Percentiles rank a stretch among this genome's conserved stretches.
Evolutionary conservation across 2,329 filamentous ascomycete genomes (phyloP).

Genomic region (Talaromyces albobiverticillius): DNA sequence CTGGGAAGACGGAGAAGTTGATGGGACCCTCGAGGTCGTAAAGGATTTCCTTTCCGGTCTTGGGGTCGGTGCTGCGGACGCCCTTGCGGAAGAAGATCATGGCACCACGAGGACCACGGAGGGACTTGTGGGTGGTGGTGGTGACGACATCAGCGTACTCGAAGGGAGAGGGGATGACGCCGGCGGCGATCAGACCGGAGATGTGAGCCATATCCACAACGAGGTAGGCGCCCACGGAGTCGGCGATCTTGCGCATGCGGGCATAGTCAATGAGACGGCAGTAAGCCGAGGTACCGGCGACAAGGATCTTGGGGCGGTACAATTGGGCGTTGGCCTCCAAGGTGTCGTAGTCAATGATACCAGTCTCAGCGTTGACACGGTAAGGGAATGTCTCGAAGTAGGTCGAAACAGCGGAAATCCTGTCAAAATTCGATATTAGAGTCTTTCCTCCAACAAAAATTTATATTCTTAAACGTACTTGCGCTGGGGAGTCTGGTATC

Average conservation of each 20-base stretch:
- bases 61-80: slow-evolving; percentile 75
- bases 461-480: slow-evolving; percentile 56
- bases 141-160: slow-evolving; percentile 90
- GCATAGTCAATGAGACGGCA: slow-evolving; percentile 94
- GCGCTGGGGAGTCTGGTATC: slow-evolving; percentile 90
- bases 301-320: slow-evolving; percentile 93
- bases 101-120: slow-evolving; percentile 89
- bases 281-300: slow-evolving; percentile 94
- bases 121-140: slow-evolving; percentile 96
- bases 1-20: slow-evolving; percentile 95
- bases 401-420: slow-evolving; percentile 96
- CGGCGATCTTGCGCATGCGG: slow-evolving; percentile 83
- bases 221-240: slow-evolving; percentile 89
- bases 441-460: neutral
- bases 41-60: slow-evolving; percentile 78
- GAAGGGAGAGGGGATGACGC: slow-evolving; percentile 88
- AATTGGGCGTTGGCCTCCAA: slow-evolving; percentile 82
- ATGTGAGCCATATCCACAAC: slow-evolving; percentile 97
- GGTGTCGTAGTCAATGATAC: slow-evolving; percentile 90
- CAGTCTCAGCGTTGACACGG: slow-evolving; percentile 83
- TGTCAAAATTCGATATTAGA: slow-evolving; percentile 25
- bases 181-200: slow-evolving; percentile 87
- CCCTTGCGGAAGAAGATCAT: slow-evolving; percentile 99
- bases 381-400: slow-evolving; percentile 99
- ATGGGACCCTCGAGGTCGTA: slow-evolving; percentile 93